Percentiles rank a stretch among this genome's conserved stretches.
Conservation (phyloP, 2,329 filamentous ascomycete species). For the Fonsecaea multimorphosa region DNA sequence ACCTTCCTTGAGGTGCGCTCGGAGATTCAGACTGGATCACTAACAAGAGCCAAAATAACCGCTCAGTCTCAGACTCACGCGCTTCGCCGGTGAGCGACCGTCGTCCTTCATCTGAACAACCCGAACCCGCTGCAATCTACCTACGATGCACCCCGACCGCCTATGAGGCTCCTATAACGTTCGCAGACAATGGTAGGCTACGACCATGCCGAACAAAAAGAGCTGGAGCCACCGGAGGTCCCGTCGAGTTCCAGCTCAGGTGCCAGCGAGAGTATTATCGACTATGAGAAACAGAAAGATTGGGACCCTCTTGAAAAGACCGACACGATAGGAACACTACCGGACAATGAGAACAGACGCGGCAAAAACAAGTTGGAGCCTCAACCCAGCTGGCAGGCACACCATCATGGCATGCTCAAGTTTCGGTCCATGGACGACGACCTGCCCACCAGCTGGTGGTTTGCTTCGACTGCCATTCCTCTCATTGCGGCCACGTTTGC, state of each 20-base stretch:
- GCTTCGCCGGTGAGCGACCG: not conserved
- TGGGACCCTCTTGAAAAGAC: constrained; percentile 14
- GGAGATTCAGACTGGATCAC: not conserved
- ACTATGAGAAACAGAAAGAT: constrained; percentile 22
- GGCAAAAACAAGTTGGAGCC: constrained; percentile 14
- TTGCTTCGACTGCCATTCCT: constrained; percentile 64
- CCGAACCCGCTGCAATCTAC: not conserved
- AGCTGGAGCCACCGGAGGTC: constrained; percentile 23
- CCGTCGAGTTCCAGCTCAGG: constrained; percentile 28
- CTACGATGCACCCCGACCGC: constrained; percentile 17
- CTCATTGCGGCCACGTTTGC: constrained; percentile 84
- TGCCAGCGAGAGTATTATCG: constrained; percentile 13
- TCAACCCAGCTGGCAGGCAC: constrained; percentile 18
- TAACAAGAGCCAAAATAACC: not conserved
- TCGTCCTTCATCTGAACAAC: not conserved
- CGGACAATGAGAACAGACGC: constrained; percentile 26
- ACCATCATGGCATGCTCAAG: constrained; percentile 40
- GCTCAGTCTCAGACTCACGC: not conserved
- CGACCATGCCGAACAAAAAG: constrained; percentile 32
- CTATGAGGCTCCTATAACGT: constrained; percentile 12
- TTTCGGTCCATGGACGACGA: constrained; percentile 52
- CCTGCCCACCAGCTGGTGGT: constrained; percentile 55
- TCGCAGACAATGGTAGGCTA: constrained; percentile 29
- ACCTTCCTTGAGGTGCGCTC: not conserved
- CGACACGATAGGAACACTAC: constrained; percentile 12